Evolutionary conservation across 768 basidiomycete species (phyloP).

Genomic region (Serendipita indica): DNA sequence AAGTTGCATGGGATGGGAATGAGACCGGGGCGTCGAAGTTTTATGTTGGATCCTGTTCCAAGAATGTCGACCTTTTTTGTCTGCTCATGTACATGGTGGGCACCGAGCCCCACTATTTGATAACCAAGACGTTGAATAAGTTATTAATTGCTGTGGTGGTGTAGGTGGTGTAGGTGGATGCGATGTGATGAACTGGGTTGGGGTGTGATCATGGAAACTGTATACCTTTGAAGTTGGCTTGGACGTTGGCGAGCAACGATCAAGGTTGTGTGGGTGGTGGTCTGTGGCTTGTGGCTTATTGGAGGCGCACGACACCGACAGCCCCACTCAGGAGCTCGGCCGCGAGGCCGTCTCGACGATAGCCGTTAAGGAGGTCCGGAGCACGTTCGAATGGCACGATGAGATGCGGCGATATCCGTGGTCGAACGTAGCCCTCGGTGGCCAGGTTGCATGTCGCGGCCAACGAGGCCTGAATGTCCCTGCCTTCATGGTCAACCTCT

Average conservation of each 20-base stretch:
- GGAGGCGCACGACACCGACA: constrained; percentile 1
- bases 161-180: background rate
- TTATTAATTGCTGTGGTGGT: background rate
- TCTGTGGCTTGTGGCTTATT: background rate
- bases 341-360: background rate
- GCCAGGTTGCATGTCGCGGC: constrained; percentile 28
- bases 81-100: no score
- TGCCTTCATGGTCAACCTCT: constrained; percentile 74
- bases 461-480: constrained; percentile 46
- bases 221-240: background rate
- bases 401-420: constrained; percentile 11
- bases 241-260: background rate
- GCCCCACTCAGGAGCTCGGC: background rate
- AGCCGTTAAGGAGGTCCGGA: background rate
- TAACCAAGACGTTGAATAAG: no score
- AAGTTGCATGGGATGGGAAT: no score
- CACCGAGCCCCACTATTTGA: no score
- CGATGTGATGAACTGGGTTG: background rate
- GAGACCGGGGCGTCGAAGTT: no score
- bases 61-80: no score
- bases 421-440: constrained; percentile 23
- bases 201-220: background rate
- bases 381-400: constrained; percentile 1
- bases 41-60: no score
- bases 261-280: no score